These are phyloP conservation scores for Aechmea fasciata DNA, from an alignment of 176 grass and related monocot species.

Conservation along the genomic window DNA sequence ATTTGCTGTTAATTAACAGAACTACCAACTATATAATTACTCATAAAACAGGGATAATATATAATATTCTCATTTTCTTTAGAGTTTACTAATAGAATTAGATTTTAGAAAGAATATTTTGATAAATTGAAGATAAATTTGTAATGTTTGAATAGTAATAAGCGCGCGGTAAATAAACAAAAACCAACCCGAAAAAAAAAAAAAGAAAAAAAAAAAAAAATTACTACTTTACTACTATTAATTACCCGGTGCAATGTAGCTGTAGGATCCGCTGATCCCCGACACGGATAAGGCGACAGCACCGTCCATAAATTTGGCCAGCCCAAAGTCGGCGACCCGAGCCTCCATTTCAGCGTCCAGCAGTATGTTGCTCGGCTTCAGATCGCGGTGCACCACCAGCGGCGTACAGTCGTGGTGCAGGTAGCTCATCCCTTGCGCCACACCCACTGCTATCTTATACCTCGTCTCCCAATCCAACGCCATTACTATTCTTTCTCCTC, in stretches of 20 bases:
- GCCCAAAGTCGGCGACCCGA: conserved; percentile 76
- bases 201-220: background rate
- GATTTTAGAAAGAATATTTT: no score
- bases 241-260: conserved; percentile 84
- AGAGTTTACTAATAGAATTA: no score
- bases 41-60: no score
- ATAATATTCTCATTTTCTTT: no score
- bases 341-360: conserved; percentile 83
- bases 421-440: conserved; percentile 86
- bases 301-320: conserved; percentile 63
- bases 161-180: no score
- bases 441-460: conserved; percentile 60
- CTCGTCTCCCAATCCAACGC: conserved; percentile 48
- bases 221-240: background rate
- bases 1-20: no score
- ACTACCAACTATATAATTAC: no score
- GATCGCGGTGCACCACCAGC: conserved; percentile 64
- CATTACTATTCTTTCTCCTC: background rate
- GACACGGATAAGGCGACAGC: conserved; percentile 50
- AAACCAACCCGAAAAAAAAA: no score
- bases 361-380: conserved; percentile 98
- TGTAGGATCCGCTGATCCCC: conserved; percentile 68
- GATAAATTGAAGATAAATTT: no score
- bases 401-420: conserved; percentile 85
- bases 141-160: no score